Evolutionary conservation across 257 asterid species (phyloP).

Genomic region (Schizonepeta tenuifolia): DNA sequence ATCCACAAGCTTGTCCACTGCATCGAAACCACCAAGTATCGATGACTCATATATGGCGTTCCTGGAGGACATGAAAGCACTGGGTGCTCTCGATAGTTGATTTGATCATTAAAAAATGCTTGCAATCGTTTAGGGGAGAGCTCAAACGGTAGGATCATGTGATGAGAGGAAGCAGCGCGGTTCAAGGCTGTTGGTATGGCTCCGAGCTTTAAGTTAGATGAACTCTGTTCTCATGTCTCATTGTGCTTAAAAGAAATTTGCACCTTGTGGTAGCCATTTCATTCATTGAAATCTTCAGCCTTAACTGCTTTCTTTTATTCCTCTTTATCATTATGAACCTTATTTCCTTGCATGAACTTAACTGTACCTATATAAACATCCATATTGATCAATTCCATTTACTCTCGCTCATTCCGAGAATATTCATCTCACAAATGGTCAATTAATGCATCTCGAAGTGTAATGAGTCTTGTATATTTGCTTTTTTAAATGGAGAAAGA

Average conservation of each 20-base stretch:
- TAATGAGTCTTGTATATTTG: too few species aligned
- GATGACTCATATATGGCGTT: slow-evolving; percentile 90
- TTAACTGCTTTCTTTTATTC: neutral
- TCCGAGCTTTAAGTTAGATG: neutral
- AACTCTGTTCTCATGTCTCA: neutral
- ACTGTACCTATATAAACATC: slow-evolving; percentile 20
- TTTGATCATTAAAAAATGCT: slow-evolving; percentile 6
- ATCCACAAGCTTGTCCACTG: slow-evolving; percentile 44
- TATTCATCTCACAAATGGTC: too few species aligned
- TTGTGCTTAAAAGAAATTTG: neutral
- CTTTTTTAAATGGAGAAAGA: too few species aligned
- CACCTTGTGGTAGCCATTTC: slow-evolving; percentile 9
- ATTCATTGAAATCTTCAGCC: slow-evolving; percentile 4
- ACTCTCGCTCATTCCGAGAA: too few species aligned
- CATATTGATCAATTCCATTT: neutral
- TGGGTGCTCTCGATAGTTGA: slow-evolving; percentile 84
- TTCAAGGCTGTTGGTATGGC: slow-evolving; percentile 20
- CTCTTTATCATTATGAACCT: neutral
- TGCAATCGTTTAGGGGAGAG: neutral
- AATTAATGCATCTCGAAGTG: too few species aligned
- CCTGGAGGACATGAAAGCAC: slow-evolving; percentile 93
- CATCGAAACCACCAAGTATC: slow-evolving; percentile 69
- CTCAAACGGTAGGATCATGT: neutral
- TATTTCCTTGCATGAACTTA: slow-evolving; percentile 6
- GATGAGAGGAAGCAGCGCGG: slow-evolving; percentile 18